phyloP scores from a whole-genome alignment of 2,329 filamentous ascomycete species.

The Stagonosporopsis tanaceti region DNA sequence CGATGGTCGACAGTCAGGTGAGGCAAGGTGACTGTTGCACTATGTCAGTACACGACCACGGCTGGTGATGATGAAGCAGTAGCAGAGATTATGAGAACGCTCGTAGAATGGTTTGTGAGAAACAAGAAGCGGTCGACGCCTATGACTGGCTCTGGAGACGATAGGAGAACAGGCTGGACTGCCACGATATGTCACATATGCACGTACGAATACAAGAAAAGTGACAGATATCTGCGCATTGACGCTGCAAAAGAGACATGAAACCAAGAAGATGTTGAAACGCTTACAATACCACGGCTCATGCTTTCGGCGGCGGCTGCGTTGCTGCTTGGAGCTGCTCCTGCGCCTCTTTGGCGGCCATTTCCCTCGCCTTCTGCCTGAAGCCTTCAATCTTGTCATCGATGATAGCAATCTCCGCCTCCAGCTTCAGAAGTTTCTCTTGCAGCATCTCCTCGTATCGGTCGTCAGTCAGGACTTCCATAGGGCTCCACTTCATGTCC shows the following conservation, averaged over 20 bases:
- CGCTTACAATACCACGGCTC: not conserved
- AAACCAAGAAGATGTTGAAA: not conserved
- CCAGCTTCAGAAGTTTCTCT: constrained; percentile 74
- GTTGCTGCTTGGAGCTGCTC: constrained; percentile 15
- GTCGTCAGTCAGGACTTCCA: constrained; percentile 73
- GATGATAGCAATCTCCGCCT: constrained; percentile 79
- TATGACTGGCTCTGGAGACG: too few species aligned
- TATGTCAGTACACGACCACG: too few species aligned
- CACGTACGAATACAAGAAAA: not conserved
- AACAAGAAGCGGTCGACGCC: too few species aligned
- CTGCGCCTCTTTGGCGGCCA: constrained; percentile 24
- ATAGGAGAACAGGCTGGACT: not conserved
- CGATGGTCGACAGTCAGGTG: too few species aligned
- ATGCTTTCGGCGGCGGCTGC: constrained; percentile 13
- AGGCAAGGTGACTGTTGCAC: too few species aligned
- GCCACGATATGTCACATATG: not conserved
- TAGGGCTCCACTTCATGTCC: constrained; percentile 74
- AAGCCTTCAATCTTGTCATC: constrained; percentile 75
- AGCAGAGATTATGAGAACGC: too few species aligned
- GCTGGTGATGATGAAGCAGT: too few species aligned
- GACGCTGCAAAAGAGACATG: not conserved
- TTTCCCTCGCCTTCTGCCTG: constrained; percentile 35
- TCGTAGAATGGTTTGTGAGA: too few species aligned
- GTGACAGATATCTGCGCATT: not conserved
- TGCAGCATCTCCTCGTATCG: constrained; percentile 75